Base-by-base conservation (phyloP, 768 basidiomycete species). In the Lactifluus hygrophoroides region DNA sequence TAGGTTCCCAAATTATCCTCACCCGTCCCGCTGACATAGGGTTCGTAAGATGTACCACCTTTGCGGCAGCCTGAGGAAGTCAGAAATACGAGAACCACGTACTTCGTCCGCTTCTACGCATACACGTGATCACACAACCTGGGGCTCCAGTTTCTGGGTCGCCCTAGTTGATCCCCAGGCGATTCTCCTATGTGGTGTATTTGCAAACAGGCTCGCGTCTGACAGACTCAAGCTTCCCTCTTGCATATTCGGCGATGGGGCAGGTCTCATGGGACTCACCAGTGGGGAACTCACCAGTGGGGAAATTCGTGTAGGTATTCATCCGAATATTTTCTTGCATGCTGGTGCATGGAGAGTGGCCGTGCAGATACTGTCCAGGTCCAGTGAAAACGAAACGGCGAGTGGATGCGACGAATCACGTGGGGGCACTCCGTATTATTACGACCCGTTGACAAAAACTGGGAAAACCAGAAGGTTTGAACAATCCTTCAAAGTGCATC, bases 71-170 rank as follows among this genome's bases (percentile, higher is more conserved):
- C n/a, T n/a, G n/a, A n/a, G n/a, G n/a, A n/a, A n/a, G n/a, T n/a
- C n/a, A n/a, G n/a, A n/a, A n/a, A n/a, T n/a, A n/a, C n/a, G n/a
- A n/a, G n/a, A n/a, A n/a, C n/a, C n/a, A n/a, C n/a, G n/a, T n/a
- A n/a, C 49, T 30, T 57, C 56, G 1, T 49, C 47, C 42, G 53
- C 52, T 43, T 58, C 46, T 40, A 53, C 54, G 2, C 27, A 38
- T 50, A 43, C 58, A 25, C 57, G 46, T 0, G 58, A 64, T 17
- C 49, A 64, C 0, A 51, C 54, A 38, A 79, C 79, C 27, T 94
- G 91, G 91, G 91, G 90, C 5, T 82, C 87, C 27, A 86, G 92
- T 70, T 95, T 96, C 69, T 96, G 94, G 94, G 90, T 95, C 7
- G 94, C 94, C 6, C 77, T 95, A 51, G 80, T 88, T 48, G 93